Evolutionary conservation across 345 rosid species (phyloP).

Genomic region (Psidium guajava): DNA sequence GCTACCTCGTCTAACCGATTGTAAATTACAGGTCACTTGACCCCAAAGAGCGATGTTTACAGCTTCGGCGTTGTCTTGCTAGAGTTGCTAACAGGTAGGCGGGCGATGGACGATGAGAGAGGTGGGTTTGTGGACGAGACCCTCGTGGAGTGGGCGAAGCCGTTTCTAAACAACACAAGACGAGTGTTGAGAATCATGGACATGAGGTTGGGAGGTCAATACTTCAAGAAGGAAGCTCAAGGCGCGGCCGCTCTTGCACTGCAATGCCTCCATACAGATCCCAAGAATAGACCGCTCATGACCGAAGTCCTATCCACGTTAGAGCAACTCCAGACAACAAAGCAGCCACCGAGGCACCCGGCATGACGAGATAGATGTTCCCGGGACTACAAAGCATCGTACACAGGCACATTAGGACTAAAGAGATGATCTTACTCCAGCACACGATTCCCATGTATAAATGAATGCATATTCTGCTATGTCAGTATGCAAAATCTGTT

Average conservation of each 20-base stretch:
- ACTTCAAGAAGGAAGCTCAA: conserved; percentile 73
- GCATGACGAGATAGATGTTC: background rate
- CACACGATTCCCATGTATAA: background rate
- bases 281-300: conserved; percentile 61
- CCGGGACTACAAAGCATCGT: background rate
- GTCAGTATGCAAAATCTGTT: background rate
- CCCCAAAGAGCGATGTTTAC: conserved; percentile 84
- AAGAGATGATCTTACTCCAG: background rate
- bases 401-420: background rate
- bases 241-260: conserved; percentile 61
- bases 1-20: background rate
- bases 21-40: conserved; percentile 60
- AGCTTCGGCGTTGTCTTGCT: conserved; percentile 79
- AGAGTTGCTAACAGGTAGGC: conserved; percentile 60
- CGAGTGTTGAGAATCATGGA: conserved; percentile 77
- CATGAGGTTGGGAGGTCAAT: conserved; percentile 73
- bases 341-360: conserved; percentile 6
- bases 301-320: conserved; percentile 32
- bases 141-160: conserved; percentile 78
- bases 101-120: conserved; percentile 51
- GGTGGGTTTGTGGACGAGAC: conserved; percentile 39
- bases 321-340: conserved; percentile 25
- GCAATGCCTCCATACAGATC: conserved; percentile 55
- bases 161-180: conserved; percentile 50
- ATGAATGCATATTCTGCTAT: background rate